phyloP scores from a whole-genome alignment of 192 early-diverging fungal species.

The Podila clonocystis region DNA sequence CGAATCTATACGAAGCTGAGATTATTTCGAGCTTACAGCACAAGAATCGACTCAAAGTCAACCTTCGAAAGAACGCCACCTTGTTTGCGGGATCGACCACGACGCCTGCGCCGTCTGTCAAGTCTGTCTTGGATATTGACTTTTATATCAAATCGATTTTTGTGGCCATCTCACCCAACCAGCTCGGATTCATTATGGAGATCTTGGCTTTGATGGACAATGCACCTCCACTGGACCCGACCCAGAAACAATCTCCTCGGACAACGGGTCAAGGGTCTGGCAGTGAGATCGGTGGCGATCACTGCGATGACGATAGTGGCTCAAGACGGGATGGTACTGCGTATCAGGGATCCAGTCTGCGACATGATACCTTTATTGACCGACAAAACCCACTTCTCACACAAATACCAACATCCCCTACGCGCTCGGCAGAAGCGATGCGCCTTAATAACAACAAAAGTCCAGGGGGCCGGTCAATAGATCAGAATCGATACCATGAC shows the following conservation, averaged over 20 bases:
- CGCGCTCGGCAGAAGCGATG: constrained; percentile 6
- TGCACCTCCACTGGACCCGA: not conserved
- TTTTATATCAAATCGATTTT: constrained; percentile 50
- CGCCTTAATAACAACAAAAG: constrained; percentile 7
- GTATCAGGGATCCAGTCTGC: not conserved
- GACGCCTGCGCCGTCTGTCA: constrained; percentile 7
- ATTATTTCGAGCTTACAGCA: constrained; percentile 59
- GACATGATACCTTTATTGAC: constrained; percentile 1
- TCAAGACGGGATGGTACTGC: not conserved
- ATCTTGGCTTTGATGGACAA: constrained; percentile 33
- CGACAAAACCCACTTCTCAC: not conserved
- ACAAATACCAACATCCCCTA: constrained; percentile 17
- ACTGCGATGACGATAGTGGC: not conserved
- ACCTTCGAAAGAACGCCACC: constrained; percentile 43
- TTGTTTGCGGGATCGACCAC: constrained; percentile 11
- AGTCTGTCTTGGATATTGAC: constrained; percentile 52
- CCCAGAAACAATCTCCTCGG: not conserved
- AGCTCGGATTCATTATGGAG: constrained; percentile 57
- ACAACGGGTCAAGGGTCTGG: not conserved
- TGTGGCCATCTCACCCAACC: constrained; percentile 50
- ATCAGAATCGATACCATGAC: constrained; percentile 5
- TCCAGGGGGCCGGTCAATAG: constrained; percentile 15
- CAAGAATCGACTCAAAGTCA: constrained; percentile 57
- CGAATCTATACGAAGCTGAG: constrained; percentile 50
- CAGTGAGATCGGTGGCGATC: not conserved